These are phyloP conservation scores for Suillus decipiens DNA, from an alignment of 768 basidiomycete genomes.

Conservation along the genomic window DNA sequence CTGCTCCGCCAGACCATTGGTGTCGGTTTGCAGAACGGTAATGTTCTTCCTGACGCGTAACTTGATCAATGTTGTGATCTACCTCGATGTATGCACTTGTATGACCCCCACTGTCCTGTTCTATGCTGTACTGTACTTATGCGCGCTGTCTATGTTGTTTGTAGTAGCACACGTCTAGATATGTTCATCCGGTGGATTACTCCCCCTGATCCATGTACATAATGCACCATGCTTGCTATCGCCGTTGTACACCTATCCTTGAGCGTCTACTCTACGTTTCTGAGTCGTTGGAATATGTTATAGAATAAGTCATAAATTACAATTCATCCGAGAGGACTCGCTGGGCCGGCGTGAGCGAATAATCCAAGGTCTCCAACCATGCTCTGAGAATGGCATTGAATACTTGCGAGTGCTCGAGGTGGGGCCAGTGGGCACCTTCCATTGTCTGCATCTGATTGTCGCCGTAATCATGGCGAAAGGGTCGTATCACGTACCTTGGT, in stretches of 20 bases:
- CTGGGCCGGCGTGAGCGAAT: background rate
- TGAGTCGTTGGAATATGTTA: background rate
- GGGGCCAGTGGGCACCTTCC: conserved; percentile 65
- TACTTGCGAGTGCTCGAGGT: conserved; percentile 55
- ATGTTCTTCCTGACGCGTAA: conserved; percentile 1
- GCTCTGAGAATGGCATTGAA: conserved; percentile 53
- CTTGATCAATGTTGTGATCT: background rate
- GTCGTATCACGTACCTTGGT: conserved; percentile 31
- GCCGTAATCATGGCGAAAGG: conserved; percentile 39
- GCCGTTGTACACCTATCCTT: background rate
- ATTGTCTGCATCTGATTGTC: conserved; percentile 40
- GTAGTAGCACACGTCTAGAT: background rate
- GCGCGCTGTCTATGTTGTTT: background rate
- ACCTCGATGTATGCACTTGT: background rate
- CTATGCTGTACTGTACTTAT: conserved; percentile 8
- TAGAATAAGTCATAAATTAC: background rate
- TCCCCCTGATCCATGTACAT: conserved; percentile 1
- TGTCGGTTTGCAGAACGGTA: conserved; percentile 36
- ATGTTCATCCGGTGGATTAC: background rate
- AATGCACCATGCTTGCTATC: conserved; percentile 3
- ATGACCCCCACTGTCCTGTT: background rate
- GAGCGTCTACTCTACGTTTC: background rate
- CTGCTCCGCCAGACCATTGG: conserved; percentile 65
- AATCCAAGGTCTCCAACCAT: conserved; percentile 44
- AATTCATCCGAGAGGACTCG: background rate